Evolutionary conservation across 805 yeast species (phyloP), one percentile per base, ranked within the genome.

Genomic region (Yarrowia sp.): DNA sequence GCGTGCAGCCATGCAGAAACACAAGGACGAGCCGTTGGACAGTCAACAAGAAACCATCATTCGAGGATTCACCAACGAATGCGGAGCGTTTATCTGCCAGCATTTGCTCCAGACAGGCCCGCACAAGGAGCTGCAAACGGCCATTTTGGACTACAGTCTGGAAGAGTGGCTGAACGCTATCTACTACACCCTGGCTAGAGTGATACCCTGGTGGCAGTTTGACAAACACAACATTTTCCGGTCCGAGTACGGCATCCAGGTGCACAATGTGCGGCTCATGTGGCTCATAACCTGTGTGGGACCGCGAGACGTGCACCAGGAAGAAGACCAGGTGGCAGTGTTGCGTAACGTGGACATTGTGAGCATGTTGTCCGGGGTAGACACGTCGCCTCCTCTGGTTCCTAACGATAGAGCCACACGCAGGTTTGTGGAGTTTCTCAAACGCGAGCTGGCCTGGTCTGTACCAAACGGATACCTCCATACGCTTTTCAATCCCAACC

Each of bases 251-350:
- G 48, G 41, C 8, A 43, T 32, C 9, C n/a, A 42, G 12, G 16
- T 42, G 40, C 19, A 32, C 12, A 3, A 7, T 1, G n/a, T 56
- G 12, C 64, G 64, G 2, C 10, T 11, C 2, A 26, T 42, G 26
- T 56, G 64, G 64, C 64, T 56, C 26, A 10, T 2, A 10, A 32
- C 64, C 5, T 56, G 64, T 12, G 16, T 56, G 8, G 64, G 64
- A 8, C 49, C 49, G 0, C 38, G 49, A 7, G 49, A 56, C 26
- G 3, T 12, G 7, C 7, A 8, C 41, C 38, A 42, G 64, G 49
- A 56, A 26, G 38, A 41, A 32, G 5, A 4, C 22, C 64, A 42
- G 42, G 0, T 53, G 19, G 59, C 40, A 1, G 15, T 40, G 8
- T 16, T 53, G 8, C 16, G 36, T 0, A 16, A 15, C 8, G 5